These are phyloP conservation scores for Cyamopsis tetragonoloba DNA, from an alignment of 306 rosid genomes.

Conservation along the genomic window DNA sequence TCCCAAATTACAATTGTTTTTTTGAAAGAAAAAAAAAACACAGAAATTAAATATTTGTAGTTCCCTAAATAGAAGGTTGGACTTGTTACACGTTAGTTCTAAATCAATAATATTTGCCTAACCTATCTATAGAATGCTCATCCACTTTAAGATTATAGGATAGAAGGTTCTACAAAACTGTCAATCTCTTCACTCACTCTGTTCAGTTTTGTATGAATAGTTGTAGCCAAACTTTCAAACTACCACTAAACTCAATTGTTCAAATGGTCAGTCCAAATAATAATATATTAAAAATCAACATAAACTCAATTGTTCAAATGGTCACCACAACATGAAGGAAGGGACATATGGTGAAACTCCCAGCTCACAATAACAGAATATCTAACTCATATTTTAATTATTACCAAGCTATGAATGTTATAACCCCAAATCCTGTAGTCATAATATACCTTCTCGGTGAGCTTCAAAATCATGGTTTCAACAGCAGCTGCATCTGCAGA, in stretches of 20 bases:
- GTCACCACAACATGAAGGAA: too few relatives aligned
- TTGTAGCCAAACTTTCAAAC: background rate
- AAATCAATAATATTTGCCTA: background rate
- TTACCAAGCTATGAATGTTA: background rate
- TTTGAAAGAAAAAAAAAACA: background rate
- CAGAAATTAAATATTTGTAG: background rate
- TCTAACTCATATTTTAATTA: background rate
- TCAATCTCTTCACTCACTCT: background rate
- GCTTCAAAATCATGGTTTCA: slow-evolving; percentile 84
- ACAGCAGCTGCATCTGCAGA: slow-evolving; percentile 92
- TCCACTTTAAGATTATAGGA: slow-evolving; percentile 10
- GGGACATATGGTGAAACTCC: background rate
- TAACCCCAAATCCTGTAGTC: background rate
- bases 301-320: background rate
- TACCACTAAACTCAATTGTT: background rate
- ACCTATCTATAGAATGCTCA: background rate
- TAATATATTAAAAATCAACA: background rate
- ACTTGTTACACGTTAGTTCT: background rate
- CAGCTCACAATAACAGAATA: background rate
- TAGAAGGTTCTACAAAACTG: background rate
- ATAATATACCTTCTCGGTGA: slow-evolving; percentile 70
- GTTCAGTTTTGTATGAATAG: background rate
- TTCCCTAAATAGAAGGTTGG: background rate
- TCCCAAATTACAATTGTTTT: background rate
- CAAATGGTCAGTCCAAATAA: background rate